These are phyloP conservation scores for Coemansia furcata DNA, from an alignment of 192 early-diverging fungal species.

Conservation along the genomic window DNA sequence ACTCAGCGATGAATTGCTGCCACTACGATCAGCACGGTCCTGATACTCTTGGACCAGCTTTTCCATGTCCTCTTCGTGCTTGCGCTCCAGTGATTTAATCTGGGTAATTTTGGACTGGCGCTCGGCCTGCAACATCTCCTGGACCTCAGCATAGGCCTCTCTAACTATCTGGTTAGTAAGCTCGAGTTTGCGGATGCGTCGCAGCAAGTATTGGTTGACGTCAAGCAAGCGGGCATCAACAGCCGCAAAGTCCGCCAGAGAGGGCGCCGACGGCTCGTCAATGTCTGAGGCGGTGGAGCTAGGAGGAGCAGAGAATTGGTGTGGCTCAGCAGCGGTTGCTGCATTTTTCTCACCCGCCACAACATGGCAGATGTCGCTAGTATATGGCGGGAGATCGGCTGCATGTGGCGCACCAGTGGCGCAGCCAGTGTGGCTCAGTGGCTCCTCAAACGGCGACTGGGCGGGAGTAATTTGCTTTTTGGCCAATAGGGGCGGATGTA, in stretches of 20 bases:
- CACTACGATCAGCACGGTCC: slow-evolving; percentile 14
- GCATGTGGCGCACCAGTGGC: neutral
- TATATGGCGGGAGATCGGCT: neutral
- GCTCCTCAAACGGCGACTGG: neutral
- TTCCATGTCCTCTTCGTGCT: slow-evolving; percentile 44
- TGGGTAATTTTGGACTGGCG: slow-evolving; percentile 40
- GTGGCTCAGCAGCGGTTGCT: neutral
- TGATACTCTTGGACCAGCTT: slow-evolving; percentile 26
- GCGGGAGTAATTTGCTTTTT: neutral
- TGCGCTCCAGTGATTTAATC: slow-evolving; percentile 24
- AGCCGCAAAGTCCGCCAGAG: slow-evolving; percentile 5
- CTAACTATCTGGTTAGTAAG: slow-evolving; percentile 49
- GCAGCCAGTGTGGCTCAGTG: neutral
- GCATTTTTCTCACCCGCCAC: slow-evolving; percentile 2
- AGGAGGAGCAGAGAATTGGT: neutral
- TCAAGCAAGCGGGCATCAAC: slow-evolving; percentile 11
- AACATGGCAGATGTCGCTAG: neutral
- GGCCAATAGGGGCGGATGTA: neutral
- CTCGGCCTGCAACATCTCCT: slow-evolving; percentile 46
- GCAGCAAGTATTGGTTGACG: slow-evolving; percentile 35
- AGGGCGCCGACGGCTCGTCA: slow-evolving; percentile 5
- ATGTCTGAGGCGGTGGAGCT: slow-evolving; percentile 1
- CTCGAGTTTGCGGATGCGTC: slow-evolving; percentile 52
- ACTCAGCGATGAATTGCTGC: slow-evolving; percentile 8
- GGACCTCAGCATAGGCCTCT: slow-evolving; percentile 49